phyloP scores from a whole-genome alignment of 2,329 filamentous ascomycete species.

The Chaetomium sp. region DNA sequence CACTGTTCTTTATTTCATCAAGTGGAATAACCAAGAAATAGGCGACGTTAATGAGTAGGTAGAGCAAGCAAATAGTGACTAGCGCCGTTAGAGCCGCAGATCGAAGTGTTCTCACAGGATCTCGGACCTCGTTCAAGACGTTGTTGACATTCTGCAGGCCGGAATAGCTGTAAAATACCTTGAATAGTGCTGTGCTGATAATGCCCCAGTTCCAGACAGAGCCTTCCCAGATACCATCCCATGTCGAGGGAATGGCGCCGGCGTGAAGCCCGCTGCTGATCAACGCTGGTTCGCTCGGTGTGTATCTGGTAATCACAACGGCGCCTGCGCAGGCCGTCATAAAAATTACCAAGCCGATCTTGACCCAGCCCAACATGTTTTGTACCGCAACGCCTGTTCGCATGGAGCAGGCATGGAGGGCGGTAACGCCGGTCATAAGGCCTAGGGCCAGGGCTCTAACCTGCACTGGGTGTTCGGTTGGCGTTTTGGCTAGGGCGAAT shows the following conservation, averaged over 20 bases:
- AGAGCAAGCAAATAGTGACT: constrained; percentile 62
- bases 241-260: constrained; percentile 38
- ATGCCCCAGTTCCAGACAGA: constrained; percentile 70
- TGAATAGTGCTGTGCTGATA: constrained; percentile 67
- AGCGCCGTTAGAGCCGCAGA: constrained; percentile 63
- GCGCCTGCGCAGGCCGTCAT: constrained; percentile 63
- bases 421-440: constrained; percentile 58
- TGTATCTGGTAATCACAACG: constrained; percentile 48
- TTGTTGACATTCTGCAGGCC: constrained; percentile 69
- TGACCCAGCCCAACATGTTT: constrained; percentile 64
- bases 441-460: constrained; percentile 60
- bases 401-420: constrained; percentile 61
- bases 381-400: constrained; percentile 61
- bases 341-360: constrained; percentile 60
- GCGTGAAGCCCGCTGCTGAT: background rate
- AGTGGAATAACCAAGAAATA: constrained; percentile 67
- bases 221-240: constrained; percentile 62
- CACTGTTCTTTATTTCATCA: constrained; percentile 66
- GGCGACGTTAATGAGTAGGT: constrained; percentile 66
- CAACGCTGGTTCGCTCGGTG: constrained; percentile 17
- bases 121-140: constrained; percentile 70
- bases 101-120: constrained; percentile 66
- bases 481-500: constrained; percentile 58
- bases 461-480: constrained; percentile 47
- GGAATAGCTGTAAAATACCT: constrained; percentile 70